Conservation (phyloP, 1,139 yeast species). For the Saccharomyces hybrid region DNA sequence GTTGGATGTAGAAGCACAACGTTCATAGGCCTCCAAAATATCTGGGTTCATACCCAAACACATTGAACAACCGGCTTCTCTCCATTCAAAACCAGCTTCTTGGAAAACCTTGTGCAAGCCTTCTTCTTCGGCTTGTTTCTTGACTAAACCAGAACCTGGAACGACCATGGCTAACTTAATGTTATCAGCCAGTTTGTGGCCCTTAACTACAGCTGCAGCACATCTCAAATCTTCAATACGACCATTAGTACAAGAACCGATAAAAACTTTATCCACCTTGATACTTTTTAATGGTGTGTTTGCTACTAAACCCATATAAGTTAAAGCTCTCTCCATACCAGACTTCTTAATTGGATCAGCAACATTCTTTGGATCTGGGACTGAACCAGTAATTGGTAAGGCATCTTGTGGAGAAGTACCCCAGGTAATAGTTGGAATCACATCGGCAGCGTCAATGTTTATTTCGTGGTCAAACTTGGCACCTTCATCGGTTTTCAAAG, state of each 20-base stretch:
- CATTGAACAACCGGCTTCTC: constrained; percentile 99
- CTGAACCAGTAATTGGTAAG: constrained; percentile 78
- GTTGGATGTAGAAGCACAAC: constrained; percentile 97
- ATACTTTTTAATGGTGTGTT: constrained; percentile 71
- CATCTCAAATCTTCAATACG: constrained; percentile 95
- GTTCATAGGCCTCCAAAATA: constrained; percentile 84
- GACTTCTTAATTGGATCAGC: constrained; percentile 68
- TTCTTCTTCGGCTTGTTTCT: constrained; percentile 86
- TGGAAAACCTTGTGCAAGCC: constrained; percentile 86
- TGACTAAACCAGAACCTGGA: constrained; percentile 95
- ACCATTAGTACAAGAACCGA: constrained; percentile 96
- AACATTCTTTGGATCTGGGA: constrained; percentile 78
- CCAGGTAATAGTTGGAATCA: constrained; percentile 96
- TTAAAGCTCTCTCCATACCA: constrained; percentile 84
- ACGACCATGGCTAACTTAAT: constrained; percentile 84
- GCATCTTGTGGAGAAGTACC: constrained; percentile 99
- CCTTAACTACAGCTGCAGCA: constrained; percentile 89
- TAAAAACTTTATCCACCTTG: constrained; percentile 82
- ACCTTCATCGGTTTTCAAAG: constrained; percentile 79
- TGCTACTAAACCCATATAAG: constrained; percentile 84
- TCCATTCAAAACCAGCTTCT: constrained; percentile 95
- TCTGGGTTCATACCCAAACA: constrained; percentile 99
- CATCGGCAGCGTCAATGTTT: constrained; percentile 71
- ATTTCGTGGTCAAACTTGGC: constrained; percentile 85
- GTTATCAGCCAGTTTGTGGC: constrained; percentile 75